These are phyloP conservation scores for Voacanga thouarsii DNA, from an alignment of 257 asterid genomes.

Conservation along the genomic window DNA sequence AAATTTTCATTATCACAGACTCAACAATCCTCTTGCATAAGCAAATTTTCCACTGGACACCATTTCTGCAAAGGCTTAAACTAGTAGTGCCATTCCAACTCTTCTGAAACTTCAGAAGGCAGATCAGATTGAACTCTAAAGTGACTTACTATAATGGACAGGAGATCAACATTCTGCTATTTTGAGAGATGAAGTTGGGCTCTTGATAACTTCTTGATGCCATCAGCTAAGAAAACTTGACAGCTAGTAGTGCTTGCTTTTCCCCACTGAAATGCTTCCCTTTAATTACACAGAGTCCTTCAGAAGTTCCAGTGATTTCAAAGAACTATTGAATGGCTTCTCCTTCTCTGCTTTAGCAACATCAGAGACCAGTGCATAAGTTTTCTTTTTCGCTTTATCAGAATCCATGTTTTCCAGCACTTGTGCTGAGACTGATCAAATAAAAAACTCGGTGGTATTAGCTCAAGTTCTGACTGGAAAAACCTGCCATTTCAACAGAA, in stretches of 20 bases:
- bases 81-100: conserved; percentile 33
- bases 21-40: conserved; percentile 27
- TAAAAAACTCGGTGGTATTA: not conserved
- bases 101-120: conserved; percentile 26
- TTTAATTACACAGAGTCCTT: not conserved
- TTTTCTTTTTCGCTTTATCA: not conserved
- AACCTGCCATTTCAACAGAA: too few species aligned
- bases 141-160: not conserved
- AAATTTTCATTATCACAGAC: conserved; percentile 20
- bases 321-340: not conserved
- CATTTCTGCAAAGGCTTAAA: conserved; percentile 48
- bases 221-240: not conserved
- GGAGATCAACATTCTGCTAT: not conserved
- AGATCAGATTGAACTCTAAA: conserved; percentile 14
- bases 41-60: conserved; percentile 31
- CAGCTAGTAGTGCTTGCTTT: not conserved
- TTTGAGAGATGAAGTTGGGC: conserved; percentile 2
- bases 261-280: not conserved
- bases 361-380: not conserved
- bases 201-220: conserved; percentile 10
- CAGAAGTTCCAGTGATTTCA: conserved; percentile 1
- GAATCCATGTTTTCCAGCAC: not conserved
- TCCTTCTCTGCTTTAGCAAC: not conserved
- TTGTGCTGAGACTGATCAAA: not conserved
- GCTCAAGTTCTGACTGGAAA: too few species aligned